These are phyloP conservation scores for Mortierella sp. DNA, from an alignment of 371 early-diverging fungal species.

Conservation along the genomic window DNA sequence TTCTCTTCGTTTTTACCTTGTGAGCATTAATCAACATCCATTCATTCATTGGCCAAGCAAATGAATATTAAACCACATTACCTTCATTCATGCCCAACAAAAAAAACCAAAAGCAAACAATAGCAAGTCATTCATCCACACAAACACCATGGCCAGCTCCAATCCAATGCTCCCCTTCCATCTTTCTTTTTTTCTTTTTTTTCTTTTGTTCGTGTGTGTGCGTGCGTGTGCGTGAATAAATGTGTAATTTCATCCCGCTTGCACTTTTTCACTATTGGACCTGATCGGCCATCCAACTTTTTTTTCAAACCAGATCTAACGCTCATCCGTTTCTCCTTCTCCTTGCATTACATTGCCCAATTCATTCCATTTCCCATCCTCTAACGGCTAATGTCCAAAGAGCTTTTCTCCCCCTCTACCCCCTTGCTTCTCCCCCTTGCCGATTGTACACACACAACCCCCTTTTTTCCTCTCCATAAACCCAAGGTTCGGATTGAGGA, in stretches of 20 bases:
- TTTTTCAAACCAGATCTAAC: neutral
- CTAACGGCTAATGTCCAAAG: neutral
- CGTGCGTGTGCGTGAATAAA: too few relatives aligned
- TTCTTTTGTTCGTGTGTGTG: too few relatives aligned
- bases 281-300: neutral
- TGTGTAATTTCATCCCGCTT: conserved; percentile 2
- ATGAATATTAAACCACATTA: neutral
- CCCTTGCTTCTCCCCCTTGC: neutral
- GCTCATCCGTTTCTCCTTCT: neutral
- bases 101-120: neutral
- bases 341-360: neutral
- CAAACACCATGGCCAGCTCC: neutral
- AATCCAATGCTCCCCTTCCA: neutral
- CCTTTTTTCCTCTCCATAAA: neutral
- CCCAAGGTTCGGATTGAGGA: neutral
- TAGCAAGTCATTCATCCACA: neutral
- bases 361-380: neutral
- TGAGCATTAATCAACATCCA: too few relatives aligned
- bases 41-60: too few relatives aligned
- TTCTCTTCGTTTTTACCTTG: neutral
- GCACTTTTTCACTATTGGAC: neutral
- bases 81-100: neutral
- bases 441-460: neutral
- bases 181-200: neutral
- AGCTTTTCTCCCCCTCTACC: neutral